phyloP scores from a whole-genome alignment of 2,329 filamentous ascomycete species.

The Stemphylium lycopersici region DNA sequence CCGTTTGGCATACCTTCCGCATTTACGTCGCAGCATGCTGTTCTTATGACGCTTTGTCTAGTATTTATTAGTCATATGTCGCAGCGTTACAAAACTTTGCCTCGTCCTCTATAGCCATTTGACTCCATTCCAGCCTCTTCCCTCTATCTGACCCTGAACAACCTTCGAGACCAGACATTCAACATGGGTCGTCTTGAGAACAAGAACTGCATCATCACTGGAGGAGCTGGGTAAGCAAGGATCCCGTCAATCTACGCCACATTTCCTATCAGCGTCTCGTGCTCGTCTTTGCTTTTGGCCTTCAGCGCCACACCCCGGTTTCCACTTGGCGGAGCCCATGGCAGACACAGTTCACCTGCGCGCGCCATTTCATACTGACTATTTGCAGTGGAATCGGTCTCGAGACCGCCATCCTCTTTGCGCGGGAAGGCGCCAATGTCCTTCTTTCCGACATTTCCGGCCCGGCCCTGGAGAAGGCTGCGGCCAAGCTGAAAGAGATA shows the following conservation, averaged over 20 bases:
- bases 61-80: constrained; percentile 43
- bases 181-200: constrained; percentile 62
- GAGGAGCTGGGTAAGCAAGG: constrained; percentile 76
- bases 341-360: neutral
- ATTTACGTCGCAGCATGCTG: constrained; percentile 14
- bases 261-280: neutral
- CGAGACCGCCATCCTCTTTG: constrained; percentile 88
- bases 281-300: neutral
- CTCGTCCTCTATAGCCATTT: constrained; percentile 13
- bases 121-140: constrained; percentile 14
- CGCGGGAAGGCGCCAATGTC: constrained; percentile 83
- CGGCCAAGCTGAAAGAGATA: constrained; percentile 75
- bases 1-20: constrained; percentile 21
- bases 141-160: constrained; percentile 4
- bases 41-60: constrained; percentile 24
- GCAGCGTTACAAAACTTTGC: constrained; percentile 29
- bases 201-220: constrained; percentile 79
- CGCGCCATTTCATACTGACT: constrained; percentile 22
- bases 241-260: neutral
- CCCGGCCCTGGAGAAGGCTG: constrained; percentile 76
- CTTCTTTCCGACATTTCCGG: constrained; percentile 85
- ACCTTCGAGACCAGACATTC: constrained; percentile 27
- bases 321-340: too few species aligned
- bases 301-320: neutral
- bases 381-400: constrained; percentile 81